phyloP scores from a whole-genome alignment of 306 rosid genomes.

The Trifolium repens region DNA sequence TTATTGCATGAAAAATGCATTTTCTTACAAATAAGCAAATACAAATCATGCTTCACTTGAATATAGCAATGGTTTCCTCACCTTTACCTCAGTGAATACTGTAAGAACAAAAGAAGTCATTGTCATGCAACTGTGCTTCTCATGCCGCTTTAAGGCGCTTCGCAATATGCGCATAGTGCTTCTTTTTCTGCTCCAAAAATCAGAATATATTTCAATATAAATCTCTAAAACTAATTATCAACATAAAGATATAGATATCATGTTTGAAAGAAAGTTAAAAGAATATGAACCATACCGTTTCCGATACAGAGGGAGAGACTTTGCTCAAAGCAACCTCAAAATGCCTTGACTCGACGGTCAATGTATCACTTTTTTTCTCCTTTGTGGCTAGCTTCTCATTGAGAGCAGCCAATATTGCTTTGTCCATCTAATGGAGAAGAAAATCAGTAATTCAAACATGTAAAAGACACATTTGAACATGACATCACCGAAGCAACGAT shows the following conservation, averaged over 20 bases:
- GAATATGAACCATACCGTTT: constrained; percentile 38
- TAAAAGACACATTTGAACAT: too few species aligned
- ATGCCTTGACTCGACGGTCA: constrained; percentile 40
- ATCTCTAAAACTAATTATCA: not conserved
- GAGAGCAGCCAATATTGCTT: not conserved
- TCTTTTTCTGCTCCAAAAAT: constrained; percentile 48
- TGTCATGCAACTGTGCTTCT: not conserved
- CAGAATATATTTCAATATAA: constrained; percentile 20
- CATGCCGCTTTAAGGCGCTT: constrained; percentile 42
- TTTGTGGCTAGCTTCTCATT: not conserved
- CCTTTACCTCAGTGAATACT: too few species aligned
- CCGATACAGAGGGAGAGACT: constrained; percentile 46
- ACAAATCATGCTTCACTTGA: too few species aligned
- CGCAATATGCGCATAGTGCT: constrained; percentile 40
- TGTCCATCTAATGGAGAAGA: not conserved
- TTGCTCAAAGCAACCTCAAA: constrained; percentile 43
- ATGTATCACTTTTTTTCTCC: not conserved
- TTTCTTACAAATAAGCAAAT: too few species aligned
- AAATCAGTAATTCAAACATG: not conserved
- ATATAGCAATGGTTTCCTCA: too few species aligned
- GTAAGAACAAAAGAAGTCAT: not conserved
- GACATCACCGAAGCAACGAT: too few species aligned
- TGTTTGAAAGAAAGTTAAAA: not conserved
- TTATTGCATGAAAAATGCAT: too few species aligned
- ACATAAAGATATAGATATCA: not conserved